A percentile compares a stretch with the other conserved stretches of the same genome.
These are phyloP conservation scores for Tephrocybe rancida DNA, from an alignment of 768 basidiomycete genomes.

Conservation along the genomic window DNA sequence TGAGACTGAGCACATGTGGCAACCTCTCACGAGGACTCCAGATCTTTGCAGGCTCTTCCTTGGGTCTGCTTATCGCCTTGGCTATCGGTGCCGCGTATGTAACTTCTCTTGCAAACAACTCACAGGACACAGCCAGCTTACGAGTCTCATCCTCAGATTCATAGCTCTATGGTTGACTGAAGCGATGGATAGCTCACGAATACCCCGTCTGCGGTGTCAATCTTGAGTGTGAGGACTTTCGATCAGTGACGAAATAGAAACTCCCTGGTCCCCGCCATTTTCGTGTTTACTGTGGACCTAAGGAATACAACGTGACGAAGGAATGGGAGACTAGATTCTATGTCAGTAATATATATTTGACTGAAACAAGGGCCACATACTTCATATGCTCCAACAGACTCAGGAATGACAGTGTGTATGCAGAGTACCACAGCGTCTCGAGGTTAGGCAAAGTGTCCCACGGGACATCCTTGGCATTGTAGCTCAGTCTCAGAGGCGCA, in stretches of 20 bases:
- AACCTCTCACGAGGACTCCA: constrained; percentile 25
- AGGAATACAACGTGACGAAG: background rate
- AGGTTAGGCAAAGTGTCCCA: background rate
- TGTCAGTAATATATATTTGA: no score
- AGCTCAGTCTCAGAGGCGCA: background rate
- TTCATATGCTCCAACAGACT: background rate
- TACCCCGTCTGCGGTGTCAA: background rate
- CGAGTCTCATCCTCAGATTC: constrained; percentile 47
- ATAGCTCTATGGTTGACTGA: constrained; percentile 84
- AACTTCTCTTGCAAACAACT: background rate
- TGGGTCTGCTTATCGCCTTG: constrained; percentile 79
- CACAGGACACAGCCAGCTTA: background rate
- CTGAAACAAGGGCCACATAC: no score
- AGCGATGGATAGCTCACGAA: constrained; percentile 3
- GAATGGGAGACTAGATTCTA: background rate
- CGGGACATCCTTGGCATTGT: background rate
- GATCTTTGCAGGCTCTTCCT: constrained; percentile 75
- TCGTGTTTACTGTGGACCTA: background rate
- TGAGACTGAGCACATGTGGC: background rate
- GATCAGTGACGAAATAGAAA: constrained; percentile 1
- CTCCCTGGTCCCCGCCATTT: background rate
- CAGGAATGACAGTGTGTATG: background rate
- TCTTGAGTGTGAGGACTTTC: constrained; percentile 4
- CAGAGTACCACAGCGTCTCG: background rate
- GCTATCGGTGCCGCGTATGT: constrained; percentile 80